These are phyloP conservation scores for Penicillium sp. DNA, from an alignment of 2,329 filamentous ascomycete species.

Conservation along the genomic window DNA sequence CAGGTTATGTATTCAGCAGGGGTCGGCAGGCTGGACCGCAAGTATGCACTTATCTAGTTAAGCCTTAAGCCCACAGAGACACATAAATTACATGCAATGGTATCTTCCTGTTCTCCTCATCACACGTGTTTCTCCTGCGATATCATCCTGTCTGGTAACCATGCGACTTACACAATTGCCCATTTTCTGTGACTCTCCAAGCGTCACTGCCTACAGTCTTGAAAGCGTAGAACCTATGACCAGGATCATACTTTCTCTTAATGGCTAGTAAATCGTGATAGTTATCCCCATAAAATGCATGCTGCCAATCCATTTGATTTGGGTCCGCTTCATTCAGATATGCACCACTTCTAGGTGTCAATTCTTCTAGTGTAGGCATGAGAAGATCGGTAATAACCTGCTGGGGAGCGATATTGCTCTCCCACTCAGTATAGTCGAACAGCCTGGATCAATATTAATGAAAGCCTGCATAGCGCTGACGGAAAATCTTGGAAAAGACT, in stretches of 20 bases:
- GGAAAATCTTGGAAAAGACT: neutral
- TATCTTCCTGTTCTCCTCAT: neutral
- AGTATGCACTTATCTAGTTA: neutral
- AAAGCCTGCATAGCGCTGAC: neutral
- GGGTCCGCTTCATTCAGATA: constrained; percentile 28
- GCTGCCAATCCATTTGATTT: constrained; percentile 22
- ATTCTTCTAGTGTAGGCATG: constrained; percentile 6
- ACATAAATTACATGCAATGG: neutral
- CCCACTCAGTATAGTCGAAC: constrained; percentile 6
- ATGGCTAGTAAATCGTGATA: constrained; percentile 4
- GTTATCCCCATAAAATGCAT: constrained; percentile 22
- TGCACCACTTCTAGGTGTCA: constrained; percentile 18
- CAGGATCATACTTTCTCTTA: constrained; percentile 16
- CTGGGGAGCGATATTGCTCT: neutral
- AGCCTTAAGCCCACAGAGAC: neutral
- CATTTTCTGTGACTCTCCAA: neutral
- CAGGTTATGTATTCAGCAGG: neutral
- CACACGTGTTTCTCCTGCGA: neutral
- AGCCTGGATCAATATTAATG: neutral
- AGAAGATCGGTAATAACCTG: constrained; percentile 10
- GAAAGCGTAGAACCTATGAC: constrained; percentile 10
- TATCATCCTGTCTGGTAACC: neutral
- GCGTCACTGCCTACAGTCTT: constrained; percentile 15
- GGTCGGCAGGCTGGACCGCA: neutral
- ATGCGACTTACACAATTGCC: neutral